Evolutionary conservation across 2,329 filamentous ascomycete genomes (phyloP), one percentile per base, ranked within the genome.

Genomic region (Talaromyces sp.): DNA sequence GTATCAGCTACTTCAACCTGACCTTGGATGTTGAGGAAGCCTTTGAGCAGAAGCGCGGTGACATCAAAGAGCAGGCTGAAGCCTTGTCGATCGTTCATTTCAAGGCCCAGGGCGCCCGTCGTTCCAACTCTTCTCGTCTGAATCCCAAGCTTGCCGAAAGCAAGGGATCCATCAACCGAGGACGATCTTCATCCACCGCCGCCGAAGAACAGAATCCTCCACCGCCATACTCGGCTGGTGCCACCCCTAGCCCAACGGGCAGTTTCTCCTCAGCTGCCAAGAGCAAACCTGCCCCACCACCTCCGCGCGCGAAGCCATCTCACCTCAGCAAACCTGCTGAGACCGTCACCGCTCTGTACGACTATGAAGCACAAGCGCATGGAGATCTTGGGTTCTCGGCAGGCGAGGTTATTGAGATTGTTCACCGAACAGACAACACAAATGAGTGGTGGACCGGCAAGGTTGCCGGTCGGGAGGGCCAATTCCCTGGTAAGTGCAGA

Each of bases 381-480:
- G 92, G 92, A 3, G 94, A 99, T 70, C 77, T 99, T 57, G 96
- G 90, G 65, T 99, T 99, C 76, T 83, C 82, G 16, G 86, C 90
- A 0, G 92, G 93, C 4, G 94, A 99, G 57, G 77, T 88, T 4
- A 97, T 99, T 66, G 92, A 97, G 72, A 92, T 99, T 63, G 72
- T 94, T 2, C 82, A 81, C 55, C 83, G 90, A 62, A 96, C 91
- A n/a, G 81, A 83, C 57, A 97, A 96, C 66, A 87, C 90, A 47
- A 97, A 99, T 64, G 94, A 99, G 74, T 99, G 94, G 94, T 99
- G 94, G 94, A 87, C 82, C 8, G 94, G 94, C 33, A 89, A 85
- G 69, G 70, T 96, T 49, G 81, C 88, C 54, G 91, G 89, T 44
- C 88, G 87, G 75, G 80, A 89, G 67, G 94, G 94, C 22, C 93